Base-by-base conservation (phyloP, 1,284 basidiomycete genomes). In the Apiotrichum gracile region DNA sequence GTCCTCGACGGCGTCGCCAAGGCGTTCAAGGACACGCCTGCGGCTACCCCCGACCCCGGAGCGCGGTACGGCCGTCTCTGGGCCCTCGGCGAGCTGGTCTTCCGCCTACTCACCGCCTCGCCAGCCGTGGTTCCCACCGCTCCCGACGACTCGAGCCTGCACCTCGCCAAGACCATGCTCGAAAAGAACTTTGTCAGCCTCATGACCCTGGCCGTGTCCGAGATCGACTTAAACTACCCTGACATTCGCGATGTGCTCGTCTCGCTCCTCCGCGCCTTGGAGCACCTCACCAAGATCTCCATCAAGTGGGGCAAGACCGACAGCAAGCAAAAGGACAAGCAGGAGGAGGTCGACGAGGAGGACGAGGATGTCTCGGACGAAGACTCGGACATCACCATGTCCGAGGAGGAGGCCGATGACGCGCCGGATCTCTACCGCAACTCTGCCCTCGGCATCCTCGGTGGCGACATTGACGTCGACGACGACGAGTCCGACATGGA, bases 181-280 rank as follows among this genome's bases (percentile, higher is more conserved):
- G 96, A 99, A 78, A 97, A 97, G 79, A 91, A 91, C 69, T 96
- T 89, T 65, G 96, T 97, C 21, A 82, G 87, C 7, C 85, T 87
- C 4, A 78, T 99, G 31, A 97, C 96, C 0, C 86, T 80, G 47
- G 87, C 91, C 13, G 80, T 97, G 10, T 86, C 89, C 8, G 96
- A 99, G 53, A 84, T 97, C 35, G 96, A 99, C 68, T 81, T 97
- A 49, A 96, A 97, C 70, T 94, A 93, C 75, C 96, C 96, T 2
- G 86, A 93, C 62, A 85, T 97, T 61, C 85, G 87, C 54, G 82
- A 83, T 35, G 80, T 97, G 26, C 85, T 98, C 17, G 85, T 87
- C 21, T 85, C 87, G 1, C 84, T 98, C 54, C 78, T 99, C 33
- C 83, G 87, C 31, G 93, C 96, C 7, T 77, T 99, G 46, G 93